A percentile compares a stretch with the other conserved stretches of the same genome.
These are phyloP conservation scores for Penicillium riverlandense DNA, from an alignment of 495 filamentous ascomycete species.

Conservation along the genomic window DNA sequence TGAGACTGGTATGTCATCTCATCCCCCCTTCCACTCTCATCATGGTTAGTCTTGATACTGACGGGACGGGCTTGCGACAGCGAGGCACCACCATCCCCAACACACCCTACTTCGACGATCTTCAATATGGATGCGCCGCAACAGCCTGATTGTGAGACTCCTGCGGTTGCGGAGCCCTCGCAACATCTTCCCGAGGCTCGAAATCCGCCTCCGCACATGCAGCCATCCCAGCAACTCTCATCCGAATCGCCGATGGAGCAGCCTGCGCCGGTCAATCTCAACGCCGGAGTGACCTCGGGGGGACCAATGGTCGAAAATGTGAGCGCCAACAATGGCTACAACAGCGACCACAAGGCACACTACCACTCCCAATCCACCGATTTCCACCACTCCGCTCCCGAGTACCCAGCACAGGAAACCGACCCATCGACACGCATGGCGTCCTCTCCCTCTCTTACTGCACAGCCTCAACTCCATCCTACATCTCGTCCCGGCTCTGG, in stretches of 20 bases:
- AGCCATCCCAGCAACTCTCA: constrained; percentile 2
- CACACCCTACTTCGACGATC: background rate
- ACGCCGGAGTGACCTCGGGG: constrained; percentile 25
- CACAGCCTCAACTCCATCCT: constrained; percentile 35
- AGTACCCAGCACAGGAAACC: constrained; percentile 33
- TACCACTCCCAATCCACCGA: constrained; percentile 38
- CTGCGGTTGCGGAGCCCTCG: constrained; percentile 22
- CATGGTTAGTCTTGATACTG: too few species aligned
- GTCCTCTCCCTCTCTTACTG: constrained; percentile 28
- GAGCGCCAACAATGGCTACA: constrained; percentile 30
- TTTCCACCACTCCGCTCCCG: constrained; percentile 34
- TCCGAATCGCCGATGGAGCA: constrained; percentile 17
- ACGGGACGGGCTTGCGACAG: too few species aligned
- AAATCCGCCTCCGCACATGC: constrained; percentile 10
- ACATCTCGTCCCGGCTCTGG: constrained; percentile 46
- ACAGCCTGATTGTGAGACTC: constrained; percentile 12
- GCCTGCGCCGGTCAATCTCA: constrained; percentile 14
- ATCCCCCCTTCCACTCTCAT: too few species aligned
- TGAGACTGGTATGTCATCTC: too few species aligned
- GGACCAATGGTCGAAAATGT: constrained; percentile 23
- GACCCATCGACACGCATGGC: constrained; percentile 33
- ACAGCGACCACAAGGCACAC: constrained; percentile 38
- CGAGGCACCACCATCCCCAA: background rate
- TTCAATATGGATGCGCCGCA: constrained; percentile 24
- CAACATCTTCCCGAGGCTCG: constrained; percentile 12